phyloP scores from a whole-genome alignment of 495 filamentous ascomycete genomes.

The Penicillium coffeae region DNA sequence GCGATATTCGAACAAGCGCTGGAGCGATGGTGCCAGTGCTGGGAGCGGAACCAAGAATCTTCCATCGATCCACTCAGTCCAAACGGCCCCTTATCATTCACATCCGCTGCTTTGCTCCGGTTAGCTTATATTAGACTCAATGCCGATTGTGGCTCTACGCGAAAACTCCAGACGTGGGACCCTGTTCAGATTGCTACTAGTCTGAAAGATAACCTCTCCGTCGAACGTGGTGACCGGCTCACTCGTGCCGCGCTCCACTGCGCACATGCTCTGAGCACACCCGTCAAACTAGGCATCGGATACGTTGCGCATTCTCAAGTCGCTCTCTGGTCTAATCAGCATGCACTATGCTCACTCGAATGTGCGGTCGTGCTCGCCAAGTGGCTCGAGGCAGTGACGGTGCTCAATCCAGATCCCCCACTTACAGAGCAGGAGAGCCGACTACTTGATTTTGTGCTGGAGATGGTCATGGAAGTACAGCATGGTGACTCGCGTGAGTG shows the following conservation, averaged over 20 bases:
- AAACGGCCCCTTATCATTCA: slow-evolving; percentile 61
- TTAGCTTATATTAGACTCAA: slow-evolving; percentile 66
- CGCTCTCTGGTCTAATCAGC: slow-evolving; percentile 68
- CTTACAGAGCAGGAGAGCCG: slow-evolving; percentile 55
- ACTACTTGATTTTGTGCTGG: slow-evolving; percentile 58
- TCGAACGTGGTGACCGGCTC: slow-evolving; percentile 54
- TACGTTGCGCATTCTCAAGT: slow-evolving; percentile 68
- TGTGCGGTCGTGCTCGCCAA: slow-evolving; percentile 63
- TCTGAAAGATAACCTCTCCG: slow-evolving; percentile 53
- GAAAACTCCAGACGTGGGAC: slow-evolving; percentile 60
- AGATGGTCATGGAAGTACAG: slow-evolving; percentile 64
- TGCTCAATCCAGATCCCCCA: slow-evolving; percentile 25
- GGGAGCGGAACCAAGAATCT: slow-evolving; percentile 54
- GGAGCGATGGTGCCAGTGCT: slow-evolving; percentile 58
- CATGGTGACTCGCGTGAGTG: slow-evolving; percentile 51
- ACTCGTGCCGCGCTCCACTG: slow-evolving; percentile 62
- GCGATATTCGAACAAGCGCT: slow-evolving; percentile 56
- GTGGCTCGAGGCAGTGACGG: slow-evolving; percentile 46
- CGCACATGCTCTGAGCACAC: slow-evolving; percentile 63
- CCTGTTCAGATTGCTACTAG: slow-evolving; percentile 55
- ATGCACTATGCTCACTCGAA: slow-evolving; percentile 65
- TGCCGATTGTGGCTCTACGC: slow-evolving; percentile 59
- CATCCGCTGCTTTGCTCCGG: slow-evolving; percentile 60
- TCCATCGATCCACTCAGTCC: slow-evolving; percentile 48
- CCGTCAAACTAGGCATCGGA: slow-evolving; percentile 64